Conservation (phyloP, 2,329 filamentous ascomycete genomes). For the Verticillium alfalfae region DNA sequence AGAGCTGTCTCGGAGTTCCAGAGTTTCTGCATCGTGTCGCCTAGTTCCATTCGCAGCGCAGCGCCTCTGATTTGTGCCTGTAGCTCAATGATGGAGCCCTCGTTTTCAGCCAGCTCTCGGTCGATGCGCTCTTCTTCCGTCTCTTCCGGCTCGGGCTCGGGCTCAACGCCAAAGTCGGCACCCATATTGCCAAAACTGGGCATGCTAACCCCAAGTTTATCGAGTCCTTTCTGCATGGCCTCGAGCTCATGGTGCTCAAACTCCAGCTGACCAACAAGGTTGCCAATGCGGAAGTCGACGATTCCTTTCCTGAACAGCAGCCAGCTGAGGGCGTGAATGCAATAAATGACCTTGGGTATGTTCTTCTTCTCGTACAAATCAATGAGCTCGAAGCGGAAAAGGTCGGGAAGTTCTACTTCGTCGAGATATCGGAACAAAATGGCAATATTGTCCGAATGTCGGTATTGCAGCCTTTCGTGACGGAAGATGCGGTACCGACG, state of each 20-base stretch:
- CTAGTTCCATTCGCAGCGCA: conserved; percentile 68
- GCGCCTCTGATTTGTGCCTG: conserved; percentile 85
- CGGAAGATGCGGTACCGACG: conserved; percentile 78
- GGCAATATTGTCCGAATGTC: conserved; percentile 97
- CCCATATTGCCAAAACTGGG: conserved; percentile 97
- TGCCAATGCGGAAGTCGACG: conserved; percentile 92
- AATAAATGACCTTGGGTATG: conserved; percentile 98
- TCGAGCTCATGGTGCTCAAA: conserved; percentile 98
- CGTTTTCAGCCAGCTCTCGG: conserved; percentile 73
- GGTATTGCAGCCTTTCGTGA: conserved; percentile 78
- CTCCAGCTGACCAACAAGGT: conserved; percentile 90
- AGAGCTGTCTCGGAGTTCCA: conserved; percentile 81
- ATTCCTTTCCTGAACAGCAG: conserved; percentile 93
- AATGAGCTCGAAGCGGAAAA: conserved; percentile 95
- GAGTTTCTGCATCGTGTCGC: conserved; percentile 77
- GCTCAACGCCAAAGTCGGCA: conserved; percentile 86
- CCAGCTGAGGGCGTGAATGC: conserved; percentile 95
- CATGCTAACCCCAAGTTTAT: conserved; percentile 93
- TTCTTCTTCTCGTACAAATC: conserved; percentile 99
- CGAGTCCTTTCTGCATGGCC: conserved; percentile 92
- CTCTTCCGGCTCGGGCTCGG: conserved; percentile 73
- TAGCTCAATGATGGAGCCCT: conserved; percentile 67
- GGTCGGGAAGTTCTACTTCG: conserved; percentile 85
- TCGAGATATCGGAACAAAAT: conserved; percentile 92
- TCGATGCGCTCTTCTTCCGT: conserved; percentile 86